Evolutionary conservation across 2,329 filamentous ascomycete species (phyloP), one percentile per base, ranked within the genome.

Genomic region (Alternaria consortialis): DNA sequence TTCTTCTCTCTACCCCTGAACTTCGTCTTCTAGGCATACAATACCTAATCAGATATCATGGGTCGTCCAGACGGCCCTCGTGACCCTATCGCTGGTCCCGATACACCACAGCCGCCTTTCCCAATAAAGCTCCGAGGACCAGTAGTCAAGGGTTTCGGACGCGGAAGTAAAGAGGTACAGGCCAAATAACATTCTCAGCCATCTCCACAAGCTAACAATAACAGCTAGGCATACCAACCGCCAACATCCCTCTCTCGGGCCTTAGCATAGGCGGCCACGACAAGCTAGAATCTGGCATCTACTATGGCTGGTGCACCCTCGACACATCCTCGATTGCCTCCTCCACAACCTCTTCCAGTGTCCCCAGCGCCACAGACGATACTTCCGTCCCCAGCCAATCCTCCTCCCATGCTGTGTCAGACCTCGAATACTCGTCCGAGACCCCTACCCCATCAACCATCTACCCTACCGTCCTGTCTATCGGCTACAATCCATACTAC

Each of bases 401-500:
- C 59, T 70, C 74, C 7, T 72, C 70, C 57, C 69, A 71, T 67
- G 71, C 63, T 36, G 64, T 76, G 66, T 65, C 62, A 47, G 71
- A 74, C 60, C 66, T 74, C 25, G 57, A 69, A 43, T 69, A 69
- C 50, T 32, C 67, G 0, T 59, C 72, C n/a, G 56, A 67, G 2
- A 50, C 60, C 2, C 52, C 69, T 1, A 66, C 62, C 2, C 47
- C 67, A 0, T 63, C 62, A 1, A 62, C 72, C 1, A 52, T 69
- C 0, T 78, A 77, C 65, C 74, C 74, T 1, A 77, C 75, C 9
- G 75, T 78, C 1, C 69, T 78, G 1, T 67, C 60, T 17, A 75
- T 78, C 39, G 95, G 95, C 44, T 98, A 94, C 86, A 99, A 98
- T 80, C 95, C 95, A 0, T 98, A 94, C 81, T 99, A 97, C 86